These are phyloP conservation scores for Backusella sp. DNA, from an alignment of 192 early-diverging fungal species.

Conservation along the genomic window DNA sequence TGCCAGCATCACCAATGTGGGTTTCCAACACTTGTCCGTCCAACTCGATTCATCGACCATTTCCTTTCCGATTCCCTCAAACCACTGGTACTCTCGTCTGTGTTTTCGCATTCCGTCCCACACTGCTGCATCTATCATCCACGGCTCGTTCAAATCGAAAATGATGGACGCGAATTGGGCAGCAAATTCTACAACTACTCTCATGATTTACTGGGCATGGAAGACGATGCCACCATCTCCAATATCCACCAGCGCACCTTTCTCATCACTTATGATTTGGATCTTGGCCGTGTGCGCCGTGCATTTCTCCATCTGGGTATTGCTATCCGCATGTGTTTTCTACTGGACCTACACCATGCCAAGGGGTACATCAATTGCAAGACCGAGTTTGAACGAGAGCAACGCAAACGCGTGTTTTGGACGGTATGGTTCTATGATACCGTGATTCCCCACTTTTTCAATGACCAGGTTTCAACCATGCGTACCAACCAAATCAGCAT, in stretches of 20 bases:
- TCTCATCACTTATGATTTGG: slow-evolving; percentile 22
- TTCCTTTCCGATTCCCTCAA: neutral
- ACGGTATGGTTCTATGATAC: slow-evolving; percentile 28
- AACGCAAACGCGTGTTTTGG: slow-evolving; percentile 31
- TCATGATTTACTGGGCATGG: neutral
- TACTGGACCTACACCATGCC: slow-evolving; percentile 18
- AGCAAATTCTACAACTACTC: slow-evolving; percentile 7
- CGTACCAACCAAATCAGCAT: slow-evolving; percentile 18
- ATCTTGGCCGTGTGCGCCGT: slow-evolving; percentile 14
- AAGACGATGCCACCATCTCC: slow-evolving; percentile 8
- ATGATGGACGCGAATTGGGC: neutral
- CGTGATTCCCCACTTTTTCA: slow-evolving; percentile 25
- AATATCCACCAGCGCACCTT: slow-evolving; percentile 23
- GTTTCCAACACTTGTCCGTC: slow-evolving; percentile 11
- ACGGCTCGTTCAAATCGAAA: neutral
- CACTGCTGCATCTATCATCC: slow-evolving; percentile 11
- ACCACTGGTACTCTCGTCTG: neutral
- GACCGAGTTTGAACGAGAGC: slow-evolving; percentile 11
- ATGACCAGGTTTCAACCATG: slow-evolving; percentile 12
- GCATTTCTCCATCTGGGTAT: slow-evolving; percentile 25
- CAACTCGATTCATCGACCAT: neutral
- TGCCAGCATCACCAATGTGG: slow-evolving; percentile 11
- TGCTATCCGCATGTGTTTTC: slow-evolving; percentile 23
- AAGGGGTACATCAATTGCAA: slow-evolving; percentile 21
- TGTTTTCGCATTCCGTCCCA: neutral